These are phyloP conservation scores for Calonectria hawksworthii DNA, from an alignment of 2,329 filamentous ascomycete species.

Conservation along the genomic window DNA sequence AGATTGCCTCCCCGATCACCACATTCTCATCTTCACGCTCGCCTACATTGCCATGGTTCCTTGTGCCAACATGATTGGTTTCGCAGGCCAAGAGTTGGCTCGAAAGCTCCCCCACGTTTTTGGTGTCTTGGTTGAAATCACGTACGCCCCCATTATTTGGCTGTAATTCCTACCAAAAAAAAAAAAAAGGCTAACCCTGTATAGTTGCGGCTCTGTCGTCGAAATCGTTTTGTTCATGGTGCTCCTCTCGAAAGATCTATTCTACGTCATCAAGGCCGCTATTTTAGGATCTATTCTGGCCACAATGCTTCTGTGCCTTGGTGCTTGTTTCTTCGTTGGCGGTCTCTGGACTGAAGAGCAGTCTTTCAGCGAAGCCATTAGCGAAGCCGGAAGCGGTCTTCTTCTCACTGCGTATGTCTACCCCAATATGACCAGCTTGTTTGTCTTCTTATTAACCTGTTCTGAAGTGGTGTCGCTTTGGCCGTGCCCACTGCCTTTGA, in stretches of 20 bases:
- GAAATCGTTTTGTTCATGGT: conserved; percentile 89
- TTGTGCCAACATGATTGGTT: conserved; percentile 65
- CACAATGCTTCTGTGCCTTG: conserved; percentile 84
- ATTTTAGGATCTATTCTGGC: conserved; percentile 88
- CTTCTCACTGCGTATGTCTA: conserved; percentile 80
- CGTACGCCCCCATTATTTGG: conserved; percentile 51
- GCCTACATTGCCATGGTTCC: conserved; percentile 67
- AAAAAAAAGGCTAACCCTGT: conserved; percentile 20
- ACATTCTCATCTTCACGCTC: conserved; percentile 62
- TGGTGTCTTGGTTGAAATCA: conserved; percentile 73
- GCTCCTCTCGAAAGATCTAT: conserved; percentile 68
- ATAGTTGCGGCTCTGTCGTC: conserved; percentile 77
- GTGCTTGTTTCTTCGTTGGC: conserved; percentile 83
- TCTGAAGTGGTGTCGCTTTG: conserved; percentile 51
- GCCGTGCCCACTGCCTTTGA: conserved; percentile 69
- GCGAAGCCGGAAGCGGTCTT: conserved; percentile 83
- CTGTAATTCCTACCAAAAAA: not conserved
- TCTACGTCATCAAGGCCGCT: conserved; percentile 84
- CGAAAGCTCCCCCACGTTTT: conserved; percentile 82
- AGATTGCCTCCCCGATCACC: conserved; percentile 53
- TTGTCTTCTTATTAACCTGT: conserved; percentile 42
- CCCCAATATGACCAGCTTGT: conserved; percentile 16
- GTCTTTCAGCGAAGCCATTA: conserved; percentile 80
- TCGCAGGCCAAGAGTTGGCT: conserved; percentile 76
- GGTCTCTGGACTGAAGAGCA: conserved; percentile 78